Evolutionary conservation across 2,329 filamentous ascomycete species (phyloP), one percentile per base, ranked within the genome.

Genomic region (Chrysoporthe puriensis): DNA sequence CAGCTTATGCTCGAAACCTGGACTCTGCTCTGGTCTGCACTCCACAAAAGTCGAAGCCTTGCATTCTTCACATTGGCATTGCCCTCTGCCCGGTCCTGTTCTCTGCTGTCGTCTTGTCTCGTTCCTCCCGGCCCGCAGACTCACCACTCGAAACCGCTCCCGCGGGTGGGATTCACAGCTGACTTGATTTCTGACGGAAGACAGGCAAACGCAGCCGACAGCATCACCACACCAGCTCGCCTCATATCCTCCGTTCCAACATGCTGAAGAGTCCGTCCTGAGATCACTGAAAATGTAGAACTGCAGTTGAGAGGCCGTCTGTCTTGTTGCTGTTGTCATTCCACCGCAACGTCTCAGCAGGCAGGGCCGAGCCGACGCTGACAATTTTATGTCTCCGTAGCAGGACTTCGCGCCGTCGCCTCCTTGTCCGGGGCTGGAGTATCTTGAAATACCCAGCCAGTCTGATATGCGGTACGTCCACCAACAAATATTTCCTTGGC

Each of bases 351-450:
- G 11, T 36, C 16, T 58, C 40, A 9, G 46, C 40, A 52, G 43
- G 58, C 42, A 63, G 36, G 36, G 26, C 26, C 26, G 26, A 26
- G 26, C 67, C 71, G 71, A 75, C 69, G 71, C 73, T 77, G 72
- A 76, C 73, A 58, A 62, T 54, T 71, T n/a, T 66, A 65, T 66
- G 62, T 70, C 70, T 70, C 21, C 76, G 71, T 73, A 81, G 76
- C 80, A 86, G 83, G 85, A 86, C 75, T 86, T 85, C 79, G 82
- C 85, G 77, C 80, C 83, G 76, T 83, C 85, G 77, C 80, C 84
- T 77, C 78, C 79, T 67, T 81, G 80, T 75, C 74, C 78, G 73
- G 83, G 82, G 76, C 79, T 86, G 76, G 84, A 85, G 73, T 87
- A 85, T 74, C 80, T 86, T 75, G 83, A 85, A 64, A 80, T 86